These are phyloP conservation scores for Fistulifera solaris DNA, from an alignment of 108 stramenopile genomes.

Conservation along the genomic window DNA sequence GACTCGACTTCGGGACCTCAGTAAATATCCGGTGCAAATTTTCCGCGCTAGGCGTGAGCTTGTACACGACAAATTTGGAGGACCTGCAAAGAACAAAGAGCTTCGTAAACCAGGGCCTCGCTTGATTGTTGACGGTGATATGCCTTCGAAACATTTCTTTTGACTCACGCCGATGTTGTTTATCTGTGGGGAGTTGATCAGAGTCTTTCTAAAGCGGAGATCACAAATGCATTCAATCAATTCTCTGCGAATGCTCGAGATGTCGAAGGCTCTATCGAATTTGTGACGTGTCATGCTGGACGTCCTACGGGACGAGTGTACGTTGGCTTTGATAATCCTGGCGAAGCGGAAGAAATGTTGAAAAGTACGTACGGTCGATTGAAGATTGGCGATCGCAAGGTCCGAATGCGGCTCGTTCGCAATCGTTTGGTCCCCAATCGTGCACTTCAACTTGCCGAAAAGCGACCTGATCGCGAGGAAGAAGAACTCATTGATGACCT, in stretches of 20 bases:
- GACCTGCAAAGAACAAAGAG: conserved; percentile 23
- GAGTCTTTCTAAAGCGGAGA: conserved; percentile 45
- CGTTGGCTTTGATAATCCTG: conserved; percentile 72
- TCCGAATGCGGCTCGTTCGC: conserved; percentile 23
- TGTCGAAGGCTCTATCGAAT: conserved; percentile 62
- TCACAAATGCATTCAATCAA: conserved; percentile 60
- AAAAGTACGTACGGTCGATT: conserved; percentile 13
- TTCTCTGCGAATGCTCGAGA: conserved; percentile 55
- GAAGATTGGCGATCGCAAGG: conserved; percentile 8
- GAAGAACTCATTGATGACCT: conserved; percentile 61
- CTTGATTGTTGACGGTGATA: conserved; percentile 71
- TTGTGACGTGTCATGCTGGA: conserved; percentile 56
- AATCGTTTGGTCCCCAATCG: conserved; percentile 24
- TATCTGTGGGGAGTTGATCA: conserved; percentile 57
- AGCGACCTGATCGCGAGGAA: conserved; percentile 40
- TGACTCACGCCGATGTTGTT: conserved; percentile 61
- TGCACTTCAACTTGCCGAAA: conserved; percentile 20
- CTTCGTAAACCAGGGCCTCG: conserved; percentile 31
- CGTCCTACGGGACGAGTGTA: conserved; percentile 63
- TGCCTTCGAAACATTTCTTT: conserved; percentile 66
- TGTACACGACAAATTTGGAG: conserved; percentile 39
- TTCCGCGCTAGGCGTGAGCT: conserved; percentile 62
- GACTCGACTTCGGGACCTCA: conserved; percentile 35
- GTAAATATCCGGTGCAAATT: conserved; percentile 50
- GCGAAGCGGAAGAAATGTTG: conserved; percentile 53